These are phyloP conservation scores for Penicillium coprophilum DNA, from an alignment of 495 filamentous ascomycete species.

Conservation along the genomic window DNA sequence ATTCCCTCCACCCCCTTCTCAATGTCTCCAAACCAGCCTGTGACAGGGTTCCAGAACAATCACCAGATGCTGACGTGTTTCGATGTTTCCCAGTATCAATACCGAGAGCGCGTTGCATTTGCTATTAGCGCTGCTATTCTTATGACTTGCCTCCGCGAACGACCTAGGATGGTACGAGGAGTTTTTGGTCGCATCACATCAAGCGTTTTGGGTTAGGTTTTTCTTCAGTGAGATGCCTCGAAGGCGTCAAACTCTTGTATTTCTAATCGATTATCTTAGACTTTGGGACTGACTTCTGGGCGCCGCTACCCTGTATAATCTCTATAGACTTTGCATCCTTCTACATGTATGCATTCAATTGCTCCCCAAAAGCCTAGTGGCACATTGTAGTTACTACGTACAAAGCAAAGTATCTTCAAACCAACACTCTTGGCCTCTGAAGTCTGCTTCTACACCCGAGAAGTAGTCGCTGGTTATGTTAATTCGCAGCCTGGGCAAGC, in stretches of 20 bases:
- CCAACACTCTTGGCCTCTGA: background rate
- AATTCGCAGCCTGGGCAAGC: background rate
- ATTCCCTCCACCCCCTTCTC: constrained; percentile 8
- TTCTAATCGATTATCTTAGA: constrained; percentile 8
- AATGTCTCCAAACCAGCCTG: background rate
- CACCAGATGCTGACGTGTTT: constrained; percentile 27
- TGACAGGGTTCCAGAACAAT: constrained; percentile 10
- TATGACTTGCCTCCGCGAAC: constrained; percentile 68
- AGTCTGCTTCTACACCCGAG: background rate
- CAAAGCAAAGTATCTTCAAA: background rate
- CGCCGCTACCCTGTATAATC: constrained; percentile 1
- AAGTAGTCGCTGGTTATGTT: background rate
- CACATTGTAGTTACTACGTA: background rate
- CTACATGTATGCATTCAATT: background rate
- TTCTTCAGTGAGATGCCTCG: background rate
- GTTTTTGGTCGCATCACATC: constrained; percentile 67
- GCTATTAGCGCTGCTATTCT: constrained; percentile 72
- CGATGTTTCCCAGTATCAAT: constrained; percentile 56
- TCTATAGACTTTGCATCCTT: background rate
- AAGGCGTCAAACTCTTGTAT: constrained; percentile 11
- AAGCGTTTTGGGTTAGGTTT: constrained; percentile 48
- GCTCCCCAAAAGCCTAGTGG: background rate
- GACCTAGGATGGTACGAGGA: constrained; percentile 65
- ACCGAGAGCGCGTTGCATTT: constrained; percentile 74
- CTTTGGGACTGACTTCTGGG: background rate